Base-by-base conservation (phyloP, 345 rosid species). In the Camelina sativa region DNA sequence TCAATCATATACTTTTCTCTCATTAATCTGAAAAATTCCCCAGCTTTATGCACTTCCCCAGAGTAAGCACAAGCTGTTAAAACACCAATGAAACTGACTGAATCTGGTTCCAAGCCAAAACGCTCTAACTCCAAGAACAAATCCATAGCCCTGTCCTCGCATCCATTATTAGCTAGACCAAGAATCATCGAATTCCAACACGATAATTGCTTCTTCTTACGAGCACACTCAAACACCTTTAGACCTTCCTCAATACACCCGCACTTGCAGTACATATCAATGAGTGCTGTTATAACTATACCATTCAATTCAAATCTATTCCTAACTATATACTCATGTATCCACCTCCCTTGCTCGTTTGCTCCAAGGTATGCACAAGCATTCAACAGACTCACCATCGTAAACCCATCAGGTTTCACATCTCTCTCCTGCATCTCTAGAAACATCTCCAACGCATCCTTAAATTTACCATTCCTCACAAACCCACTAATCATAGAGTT, bases 131-230 rank as follows among this genome's bases (percentile, higher is more conserved):
- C 46, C 9, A 81, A 80, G 79, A 91, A 88, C 59, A 91, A 79
- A 9, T 55, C 51, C 28, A 86, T 75, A 7, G 93, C 94, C 80
- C 82, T 87, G 20, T 76, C 76, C 69, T 74, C 90, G 7, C 54
- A 72, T 8, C 90, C 90, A 63, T 89, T 89, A 66, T 81, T 81
- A 38, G 94, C 91, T 60, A 91, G 76, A 70, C 97, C 94, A 69
- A 88, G 73, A 74, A 93, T 89, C 83, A 88, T 85, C 56, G 96
- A 88, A 72, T 93, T 93, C 92, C 92, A 93, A 71, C 97, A 89
- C 3, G 94, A 84, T 53, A 88, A 72, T 30, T 76, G 88, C 73
- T 72, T 87, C 48, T 69, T 60, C 28, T 25, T 25, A 7, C 74
- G 41, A 28, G 69, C 78, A 11, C 28, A 56, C 56, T 30, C 65